Percentiles rank a stretch among this genome's conserved stretches.
Conservation (phyloP, 345 rosid species). For the Brassica napus region DNA sequence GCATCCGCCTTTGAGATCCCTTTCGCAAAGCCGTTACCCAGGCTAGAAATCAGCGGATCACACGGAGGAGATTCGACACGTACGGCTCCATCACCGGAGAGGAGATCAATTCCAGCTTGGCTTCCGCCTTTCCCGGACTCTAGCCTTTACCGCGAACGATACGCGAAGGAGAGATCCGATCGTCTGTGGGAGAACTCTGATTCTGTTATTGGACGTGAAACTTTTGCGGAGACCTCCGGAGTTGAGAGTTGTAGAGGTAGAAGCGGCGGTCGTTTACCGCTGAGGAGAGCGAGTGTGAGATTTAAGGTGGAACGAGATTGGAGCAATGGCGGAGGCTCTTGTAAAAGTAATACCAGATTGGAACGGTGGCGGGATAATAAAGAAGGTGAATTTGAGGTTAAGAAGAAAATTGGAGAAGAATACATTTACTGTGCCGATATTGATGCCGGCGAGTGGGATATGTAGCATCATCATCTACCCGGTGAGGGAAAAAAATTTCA, state of each 20-base stretch:
- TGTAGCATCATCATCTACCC: not conserved
- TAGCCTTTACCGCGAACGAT: slow-evolving; percentile 12
- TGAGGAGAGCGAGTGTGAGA: slow-evolving; percentile 25
- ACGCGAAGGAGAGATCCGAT: slow-evolving; percentile 15
- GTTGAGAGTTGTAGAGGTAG: not conserved
- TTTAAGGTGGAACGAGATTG: slow-evolving; percentile 21
- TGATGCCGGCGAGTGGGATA: slow-evolving; percentile 9
- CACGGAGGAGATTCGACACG: not conserved
- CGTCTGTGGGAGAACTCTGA: slow-evolving; percentile 33
- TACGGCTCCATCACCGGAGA: not conserved
- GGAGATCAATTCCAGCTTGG: slow-evolving; percentile 27
- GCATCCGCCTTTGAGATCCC: slow-evolving; percentile 49
- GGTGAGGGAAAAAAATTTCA: not conserved
- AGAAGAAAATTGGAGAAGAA: not conserved
- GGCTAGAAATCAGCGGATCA: not conserved
- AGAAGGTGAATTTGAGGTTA: slow-evolving; percentile 4
- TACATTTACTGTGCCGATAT: not conserved
- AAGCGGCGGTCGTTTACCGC: slow-evolving; percentile 8
- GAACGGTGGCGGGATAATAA: slow-evolving; percentile 1
- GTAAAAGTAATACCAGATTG: not conserved
- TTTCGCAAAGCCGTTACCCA: slow-evolving; percentile 57
- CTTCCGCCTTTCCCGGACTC: slow-evolving; percentile 38
- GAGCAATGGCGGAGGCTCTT: not conserved
- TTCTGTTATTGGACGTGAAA: slow-evolving; percentile 2
- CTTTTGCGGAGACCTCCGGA: not conserved